Percentiles rank a stretch among this genome's conserved stretches.
Evolutionary conservation across 495 filamentous ascomycete genomes (phyloP).

Genomic region (Chaetomidium leptoderma): DNA sequence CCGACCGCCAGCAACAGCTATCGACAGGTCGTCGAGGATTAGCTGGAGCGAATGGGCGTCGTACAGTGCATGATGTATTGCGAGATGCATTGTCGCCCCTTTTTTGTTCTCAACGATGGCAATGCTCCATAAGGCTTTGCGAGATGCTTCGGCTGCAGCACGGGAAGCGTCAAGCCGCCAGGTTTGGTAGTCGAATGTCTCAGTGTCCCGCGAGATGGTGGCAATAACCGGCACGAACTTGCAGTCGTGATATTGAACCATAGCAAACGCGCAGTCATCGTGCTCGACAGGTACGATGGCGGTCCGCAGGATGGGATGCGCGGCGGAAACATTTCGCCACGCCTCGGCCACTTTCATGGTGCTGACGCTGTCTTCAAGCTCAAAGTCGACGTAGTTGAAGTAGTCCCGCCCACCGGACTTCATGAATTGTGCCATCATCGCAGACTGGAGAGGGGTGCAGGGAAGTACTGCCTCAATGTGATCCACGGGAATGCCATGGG

Average conservation of each 20-base stretch:
- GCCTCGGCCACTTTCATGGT: conserved; percentile 42
- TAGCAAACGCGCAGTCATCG: conserved; percentile 55
- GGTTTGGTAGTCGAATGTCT: conserved; percentile 25
- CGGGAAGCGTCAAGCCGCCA: conserved; percentile 29
- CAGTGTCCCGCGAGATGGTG: not conserved
- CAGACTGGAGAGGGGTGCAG: conserved; percentile 60
- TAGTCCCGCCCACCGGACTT: conserved; percentile 54
- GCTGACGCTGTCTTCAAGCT: conserved; percentile 27
- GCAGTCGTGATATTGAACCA: conserved; percentile 51
- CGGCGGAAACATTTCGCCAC: conserved; percentile 51
- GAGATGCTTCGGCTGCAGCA: conserved; percentile 13
- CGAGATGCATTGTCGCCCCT: conserved; percentile 43
- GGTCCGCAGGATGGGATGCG: conserved; percentile 68
- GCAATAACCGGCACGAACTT: not conserved
- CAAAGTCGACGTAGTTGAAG: conserved; percentile 56
- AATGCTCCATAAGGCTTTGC: conserved; percentile 32
- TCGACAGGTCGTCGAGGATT: conserved; percentile 54
- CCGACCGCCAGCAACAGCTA: conserved; percentile 6
- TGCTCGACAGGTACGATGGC: conserved; percentile 61
- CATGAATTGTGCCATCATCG: conserved; percentile 60
- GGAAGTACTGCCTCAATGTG: conserved; percentile 50
- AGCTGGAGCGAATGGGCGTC: conserved; percentile 65
- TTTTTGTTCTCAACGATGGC: conserved; percentile 18
- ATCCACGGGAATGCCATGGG: conserved; percentile 1
- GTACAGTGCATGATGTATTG: conserved; percentile 69